Conservation (phyloP, 1,139 yeast genomes). For the Debaryomyces psychrophilus region DNA sequence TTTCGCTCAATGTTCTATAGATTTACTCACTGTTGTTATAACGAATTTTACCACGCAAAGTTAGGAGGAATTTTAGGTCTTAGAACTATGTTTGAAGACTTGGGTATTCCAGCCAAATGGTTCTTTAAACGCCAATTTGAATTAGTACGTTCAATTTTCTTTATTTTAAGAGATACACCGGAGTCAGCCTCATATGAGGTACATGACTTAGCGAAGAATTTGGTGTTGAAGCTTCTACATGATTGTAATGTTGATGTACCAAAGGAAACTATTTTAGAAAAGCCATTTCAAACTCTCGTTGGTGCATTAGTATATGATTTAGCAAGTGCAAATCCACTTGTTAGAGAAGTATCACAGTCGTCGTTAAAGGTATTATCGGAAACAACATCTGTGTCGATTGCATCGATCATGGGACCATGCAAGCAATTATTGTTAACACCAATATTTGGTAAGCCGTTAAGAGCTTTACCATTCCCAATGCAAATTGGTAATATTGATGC, state of each 20-base stretch:
- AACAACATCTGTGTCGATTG: slow-evolving; percentile 67
- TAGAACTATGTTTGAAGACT: slow-evolving; percentile 67
- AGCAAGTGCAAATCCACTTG: slow-evolving; percentile 83
- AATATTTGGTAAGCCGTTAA: slow-evolving; percentile 91
- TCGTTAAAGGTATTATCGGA: slow-evolving; percentile 71
- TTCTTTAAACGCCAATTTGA: slow-evolving; percentile 80
- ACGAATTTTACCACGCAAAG: slow-evolving; percentile 81
- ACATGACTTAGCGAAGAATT: slow-evolving; percentile 65
- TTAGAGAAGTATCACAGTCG: slow-evolving; percentile 79
- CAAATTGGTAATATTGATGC: slow-evolving; percentile 98
- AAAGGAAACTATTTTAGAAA: slow-evolving; percentile 61
- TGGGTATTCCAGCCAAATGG: slow-evolving; percentile 71
- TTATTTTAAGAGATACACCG: slow-evolving; percentile 89
- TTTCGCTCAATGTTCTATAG: slow-evolving; percentile 77
- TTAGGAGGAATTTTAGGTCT: slow-evolving; percentile 90
- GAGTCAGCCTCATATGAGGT: slow-evolving; percentile 85
- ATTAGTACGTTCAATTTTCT: slow-evolving; percentile 81
- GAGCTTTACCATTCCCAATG: slow-evolving; percentile 98
- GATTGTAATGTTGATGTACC: slow-evolving; percentile 66
- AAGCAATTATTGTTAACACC: slow-evolving; percentile 84
- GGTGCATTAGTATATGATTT: slow-evolving; percentile 90
- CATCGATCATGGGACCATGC: slow-evolving; percentile 79
- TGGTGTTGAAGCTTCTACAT: slow-evolving; percentile 64
- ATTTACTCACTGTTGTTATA: slow-evolving; percentile 89
- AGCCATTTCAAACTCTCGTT: slow-evolving; percentile 81